Evolutionary conservation across 257 asterid species (phyloP).

Genomic region (Solanum lycopersicoides): DNA sequence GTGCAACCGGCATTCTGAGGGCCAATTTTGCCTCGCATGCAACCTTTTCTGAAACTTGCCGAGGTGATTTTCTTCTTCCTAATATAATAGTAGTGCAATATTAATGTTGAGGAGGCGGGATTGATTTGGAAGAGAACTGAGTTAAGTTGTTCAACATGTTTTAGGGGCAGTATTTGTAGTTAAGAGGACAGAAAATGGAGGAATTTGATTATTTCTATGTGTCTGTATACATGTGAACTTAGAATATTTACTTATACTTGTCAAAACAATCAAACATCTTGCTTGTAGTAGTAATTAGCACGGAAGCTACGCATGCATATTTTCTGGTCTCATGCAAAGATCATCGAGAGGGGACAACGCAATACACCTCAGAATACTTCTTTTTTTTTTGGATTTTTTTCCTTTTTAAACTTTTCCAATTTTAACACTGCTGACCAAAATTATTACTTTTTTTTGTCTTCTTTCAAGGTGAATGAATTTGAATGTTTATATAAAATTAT

Average conservation of each 20-base stretch:
- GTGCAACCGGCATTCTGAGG: slow-evolving; percentile 67
- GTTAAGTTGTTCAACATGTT: not conserved
- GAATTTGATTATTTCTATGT: not conserved
- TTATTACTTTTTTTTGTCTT: not conserved
- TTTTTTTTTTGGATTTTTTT: not conserved
- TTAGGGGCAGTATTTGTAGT: not conserved
- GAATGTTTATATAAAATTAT: not conserved
- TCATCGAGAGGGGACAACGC: not conserved
- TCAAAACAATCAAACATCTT: not conserved
- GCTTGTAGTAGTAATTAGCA: not conserved
- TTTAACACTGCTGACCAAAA: not conserved
- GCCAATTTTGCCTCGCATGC: slow-evolving; percentile 80
- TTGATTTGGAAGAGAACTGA: not conserved
- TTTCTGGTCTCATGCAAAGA: not conserved
- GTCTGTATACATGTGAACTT: not conserved
- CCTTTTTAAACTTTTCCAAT: not conserved
- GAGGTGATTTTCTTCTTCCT: not conserved
- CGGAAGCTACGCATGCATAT: not conserved
- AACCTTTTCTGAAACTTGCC: slow-evolving; percentile 34
- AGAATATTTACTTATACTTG: not conserved
- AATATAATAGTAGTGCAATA: not conserved
- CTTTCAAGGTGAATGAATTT: not conserved
- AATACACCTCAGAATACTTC: not conserved
- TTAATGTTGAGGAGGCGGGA: not conserved
- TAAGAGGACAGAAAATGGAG: not conserved